Percentiles rank a stretch among this genome's conserved stretches.
These are phyloP conservation scores for Trypanosomatidae sp. DNA, from an alignment of 208 protist species.

Conservation along the genomic window DNA sequence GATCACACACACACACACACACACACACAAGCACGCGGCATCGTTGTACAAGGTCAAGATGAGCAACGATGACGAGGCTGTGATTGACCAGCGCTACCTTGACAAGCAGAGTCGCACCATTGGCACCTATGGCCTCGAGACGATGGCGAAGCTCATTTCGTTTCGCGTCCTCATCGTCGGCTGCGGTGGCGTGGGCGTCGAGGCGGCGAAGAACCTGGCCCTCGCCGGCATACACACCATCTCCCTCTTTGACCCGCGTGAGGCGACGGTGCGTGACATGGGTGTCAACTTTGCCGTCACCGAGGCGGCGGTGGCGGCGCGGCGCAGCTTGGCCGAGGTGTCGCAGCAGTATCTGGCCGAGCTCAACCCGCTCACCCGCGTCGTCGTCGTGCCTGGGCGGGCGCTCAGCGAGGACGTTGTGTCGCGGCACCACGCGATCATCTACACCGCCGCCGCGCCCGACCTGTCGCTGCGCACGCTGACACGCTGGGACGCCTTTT, in stretches of 20 bases:
- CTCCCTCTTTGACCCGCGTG: slow-evolving; percentile 58
- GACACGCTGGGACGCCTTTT: slow-evolving; percentile 63
- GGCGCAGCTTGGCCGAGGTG: slow-evolving; percentile 40
- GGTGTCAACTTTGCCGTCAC: slow-evolving; percentile 86
- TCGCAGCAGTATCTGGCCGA: slow-evolving; percentile 58
- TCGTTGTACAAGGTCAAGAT: not conserved
- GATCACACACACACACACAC: not conserved
- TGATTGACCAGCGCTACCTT: slow-evolving; percentile 73
- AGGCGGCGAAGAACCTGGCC: slow-evolving; percentile 88
- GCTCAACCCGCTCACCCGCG: slow-evolving; percentile 82
- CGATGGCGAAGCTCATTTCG: slow-evolving; percentile 82
- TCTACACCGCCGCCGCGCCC: slow-evolving; percentile 62
- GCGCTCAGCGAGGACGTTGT: slow-evolving; percentile 45
- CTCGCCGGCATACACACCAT: slow-evolving; percentile 81
- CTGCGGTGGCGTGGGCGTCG: slow-evolving; percentile 81
- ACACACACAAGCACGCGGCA: not conserved
- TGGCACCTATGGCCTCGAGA: slow-evolving; percentile 87
- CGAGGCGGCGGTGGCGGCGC: slow-evolving; percentile 24
- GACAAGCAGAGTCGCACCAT: slow-evolving; percentile 89
- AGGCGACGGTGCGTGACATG: slow-evolving; percentile 42
- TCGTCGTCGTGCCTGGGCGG: slow-evolving; percentile 26
- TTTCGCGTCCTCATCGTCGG: slow-evolving; percentile 88
- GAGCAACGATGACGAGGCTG: slow-evolving; percentile 7
- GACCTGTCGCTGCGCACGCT: slow-evolving; percentile 59
- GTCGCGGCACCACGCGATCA: slow-evolving; percentile 25